phyloP scores from a whole-genome alignment of 2,329 filamentous ascomycete species.

The Penicillium janthinellum region DNA sequence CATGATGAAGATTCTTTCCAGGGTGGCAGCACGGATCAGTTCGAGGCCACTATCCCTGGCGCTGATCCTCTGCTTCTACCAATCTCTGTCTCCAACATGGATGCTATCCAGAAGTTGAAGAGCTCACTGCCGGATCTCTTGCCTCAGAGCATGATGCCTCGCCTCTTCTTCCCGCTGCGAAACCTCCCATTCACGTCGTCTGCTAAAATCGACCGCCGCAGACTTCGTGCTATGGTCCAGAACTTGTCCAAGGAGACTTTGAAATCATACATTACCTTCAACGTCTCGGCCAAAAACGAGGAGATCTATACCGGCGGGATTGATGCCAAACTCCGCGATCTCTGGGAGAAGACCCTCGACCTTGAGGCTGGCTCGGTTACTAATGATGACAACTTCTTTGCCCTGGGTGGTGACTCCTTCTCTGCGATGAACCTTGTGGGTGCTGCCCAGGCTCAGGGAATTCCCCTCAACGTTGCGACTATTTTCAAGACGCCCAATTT shows the following conservation, averaged over 20 bases:
- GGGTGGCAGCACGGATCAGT: constrained; percentile 27
- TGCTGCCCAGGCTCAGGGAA: constrained; percentile 42
- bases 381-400: constrained; percentile 51
- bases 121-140: constrained; percentile 31
- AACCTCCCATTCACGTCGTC: constrained; percentile 47
- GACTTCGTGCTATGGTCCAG: constrained; percentile 41
- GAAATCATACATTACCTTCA: constrained; percentile 33
- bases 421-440: constrained; percentile 51
- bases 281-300: constrained; percentile 13
- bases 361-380: constrained; percentile 43
- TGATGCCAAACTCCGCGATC: constrained; percentile 32
- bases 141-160: constrained; percentile 49
- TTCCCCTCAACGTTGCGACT: constrained; percentile 45
- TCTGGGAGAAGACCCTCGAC: constrained; percentile 46
- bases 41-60: constrained; percentile 17
- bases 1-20: constrained; percentile 18
- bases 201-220: constrained; percentile 46
- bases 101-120: constrained; percentile 30
- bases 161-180: constrained; percentile 46
- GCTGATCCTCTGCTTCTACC: constrained; percentile 30
- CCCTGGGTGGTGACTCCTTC: constrained; percentile 51
- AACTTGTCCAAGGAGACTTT: constrained; percentile 37
- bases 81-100: constrained; percentile 28
- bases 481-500: constrained; percentile 50
- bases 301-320: constrained; percentile 31